Base-by-base conservation (phyloP, 495 filamentous ascomycete species). In the Bacidia rubella region DNA sequence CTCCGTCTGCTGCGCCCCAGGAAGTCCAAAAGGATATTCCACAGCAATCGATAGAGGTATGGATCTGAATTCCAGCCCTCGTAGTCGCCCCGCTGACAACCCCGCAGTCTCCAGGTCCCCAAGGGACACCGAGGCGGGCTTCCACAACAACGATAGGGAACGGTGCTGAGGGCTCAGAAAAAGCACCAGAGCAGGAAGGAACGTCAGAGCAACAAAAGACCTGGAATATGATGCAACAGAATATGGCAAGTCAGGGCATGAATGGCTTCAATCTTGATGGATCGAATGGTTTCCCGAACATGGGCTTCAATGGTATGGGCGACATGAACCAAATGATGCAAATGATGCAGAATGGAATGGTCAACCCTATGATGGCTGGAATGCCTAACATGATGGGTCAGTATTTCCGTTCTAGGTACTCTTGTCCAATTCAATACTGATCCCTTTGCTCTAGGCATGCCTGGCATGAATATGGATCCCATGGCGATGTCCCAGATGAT, bases 401-500 rank as follows among this genome's bases (percentile, higher is more conserved):
- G 89, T n/a, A n/a, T n/a, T n/a, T n/a, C n/a, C n/a, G n/a, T n/a
- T n/a, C 75, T 11, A 1, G 23, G n/a, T 47, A 26, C 11, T 21
- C 15, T 48, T 2, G 42, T 19, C 29, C 1, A 25, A 10, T 26
- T 17, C 40, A 54, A 29, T 21, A 11, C 41, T 10, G 35, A 3
- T 27, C 5, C 45, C 44, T 44, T 53, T 60, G 26, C 19, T 24
- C 52, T 55, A 85, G 85, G 77, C 60, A 87, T 87, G 82, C 72
- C 79, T 56, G 81, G 79, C 63, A 87, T 90, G 81, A 72, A 71
- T 63, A 88, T 95, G 84, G 86, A 88, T 74, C 86, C 85, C 60
- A 90, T 90, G 85, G 73, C 74, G 70, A 86, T 87, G 78, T 72
- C 70, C 67, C 85, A 92, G 68, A 90, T 93, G 83, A 86, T 85